Evolutionary conservation across 306 rosid genomes (phyloP).

Genomic region (Vigna hirtella): DNA sequence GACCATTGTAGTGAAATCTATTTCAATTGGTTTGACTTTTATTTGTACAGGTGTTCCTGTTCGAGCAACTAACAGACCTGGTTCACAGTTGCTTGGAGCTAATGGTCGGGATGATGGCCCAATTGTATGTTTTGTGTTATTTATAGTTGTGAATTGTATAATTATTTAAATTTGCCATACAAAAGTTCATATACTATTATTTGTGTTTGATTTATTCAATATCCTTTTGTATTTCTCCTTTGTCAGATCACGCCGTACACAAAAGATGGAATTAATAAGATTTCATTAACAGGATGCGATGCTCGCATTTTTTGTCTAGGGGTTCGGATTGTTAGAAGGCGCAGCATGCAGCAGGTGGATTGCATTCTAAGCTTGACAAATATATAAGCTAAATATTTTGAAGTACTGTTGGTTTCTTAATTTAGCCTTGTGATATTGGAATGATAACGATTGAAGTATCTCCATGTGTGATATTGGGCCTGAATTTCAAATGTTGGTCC

Average conservation of each 20-base stretch:
- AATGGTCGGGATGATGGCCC: constrained; percentile 99
- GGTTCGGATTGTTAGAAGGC: constrained; percentile 89
- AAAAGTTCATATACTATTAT: constrained; percentile 1
- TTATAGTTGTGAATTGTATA: constrained; percentile 1
- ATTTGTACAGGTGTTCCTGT: constrained; percentile 69
- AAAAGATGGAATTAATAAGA: constrained; percentile 91
- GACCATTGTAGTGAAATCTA: neutral
- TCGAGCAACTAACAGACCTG: constrained; percentile 93
- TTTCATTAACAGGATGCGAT: constrained; percentile 86
- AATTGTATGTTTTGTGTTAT: constrained; percentile 68
- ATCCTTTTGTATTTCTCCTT: constrained; percentile 42
- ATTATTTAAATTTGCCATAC: constrained; percentile 4
- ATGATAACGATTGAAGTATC: constrained; percentile 20
- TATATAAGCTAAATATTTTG: constrained; percentile 21
- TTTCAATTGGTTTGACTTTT: constrained; percentile 31
- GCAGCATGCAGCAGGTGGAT: constrained; percentile 82
- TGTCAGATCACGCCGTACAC: constrained; percentile 82
- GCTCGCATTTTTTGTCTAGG: constrained; percentile 91
- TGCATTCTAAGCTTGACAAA: constrained; percentile 31
- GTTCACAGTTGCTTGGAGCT: constrained; percentile 92
- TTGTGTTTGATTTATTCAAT: constrained; percentile 36
- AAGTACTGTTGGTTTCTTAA: constrained; percentile 35
- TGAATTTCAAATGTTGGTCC: constrained; percentile 2
- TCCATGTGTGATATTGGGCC: constrained; percentile 10
- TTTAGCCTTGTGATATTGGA: constrained; percentile 17